Percentiles rank a stretch among this genome's conserved stretches.
phyloP scores from a whole-genome alignment of 176 grass and related monocot genomes.

The Metroxylon sagu region DNA sequence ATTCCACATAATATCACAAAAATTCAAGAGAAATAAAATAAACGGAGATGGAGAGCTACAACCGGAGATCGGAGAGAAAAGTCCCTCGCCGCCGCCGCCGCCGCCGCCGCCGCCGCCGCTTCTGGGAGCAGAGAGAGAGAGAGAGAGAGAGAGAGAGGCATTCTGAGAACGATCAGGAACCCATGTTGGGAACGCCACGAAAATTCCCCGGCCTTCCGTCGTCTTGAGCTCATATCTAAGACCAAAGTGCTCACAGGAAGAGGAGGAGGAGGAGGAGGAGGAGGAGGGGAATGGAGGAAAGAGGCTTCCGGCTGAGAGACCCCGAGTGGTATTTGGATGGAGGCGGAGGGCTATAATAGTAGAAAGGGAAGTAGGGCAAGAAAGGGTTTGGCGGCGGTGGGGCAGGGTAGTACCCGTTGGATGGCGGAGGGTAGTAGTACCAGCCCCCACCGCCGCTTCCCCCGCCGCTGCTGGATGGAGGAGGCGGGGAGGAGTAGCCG shows the following conservation, averaged over 20 bases:
- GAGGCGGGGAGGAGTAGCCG: conserved; percentile 16
- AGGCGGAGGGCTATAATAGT: conserved; percentile 84
- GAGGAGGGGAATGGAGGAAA: background rate
- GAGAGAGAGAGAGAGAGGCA: no score
- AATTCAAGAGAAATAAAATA: no score
- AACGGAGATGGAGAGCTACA: no score
- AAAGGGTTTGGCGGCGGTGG: conserved; percentile 94
- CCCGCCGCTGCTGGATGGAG: conserved; percentile 12
- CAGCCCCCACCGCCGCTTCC: background rate
- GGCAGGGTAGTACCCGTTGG: conserved; percentile 22
- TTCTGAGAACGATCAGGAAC: no score
- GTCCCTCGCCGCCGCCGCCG: no score
- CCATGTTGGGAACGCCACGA: no score
- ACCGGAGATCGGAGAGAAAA: no score
- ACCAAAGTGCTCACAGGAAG: background rate
- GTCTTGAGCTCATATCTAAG: no score
- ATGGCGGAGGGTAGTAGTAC: conserved; percentile 1
- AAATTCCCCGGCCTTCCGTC: no score
- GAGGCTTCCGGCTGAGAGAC: background rate
- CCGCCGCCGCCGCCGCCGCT: no score
- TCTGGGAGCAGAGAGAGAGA: no score
- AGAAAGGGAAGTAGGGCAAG: conserved; percentile 95
- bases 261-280: background rate
- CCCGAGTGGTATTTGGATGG: conserved; percentile 22
- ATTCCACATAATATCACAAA: no score